phyloP scores from a whole-genome alignment of 106 monocot species.

The Acanthochlamys bracteata region DNA sequence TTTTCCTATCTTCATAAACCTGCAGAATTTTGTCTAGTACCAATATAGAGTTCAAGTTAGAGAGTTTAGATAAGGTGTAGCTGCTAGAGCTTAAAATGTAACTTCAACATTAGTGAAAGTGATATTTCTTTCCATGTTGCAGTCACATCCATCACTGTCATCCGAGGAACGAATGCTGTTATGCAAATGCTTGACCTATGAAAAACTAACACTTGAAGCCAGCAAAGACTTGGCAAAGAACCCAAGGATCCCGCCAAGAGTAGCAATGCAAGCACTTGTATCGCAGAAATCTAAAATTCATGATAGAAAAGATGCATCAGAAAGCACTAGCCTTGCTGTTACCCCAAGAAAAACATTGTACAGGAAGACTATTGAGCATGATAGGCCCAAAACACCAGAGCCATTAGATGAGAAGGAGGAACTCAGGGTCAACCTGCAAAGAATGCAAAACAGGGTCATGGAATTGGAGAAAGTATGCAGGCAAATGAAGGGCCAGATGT shows the following conservation, averaged over 20 bases:
- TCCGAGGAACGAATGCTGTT: slow-evolving; percentile 52
- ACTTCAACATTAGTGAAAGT: background rate
- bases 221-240: slow-evolving; percentile 89
- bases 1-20: no score
- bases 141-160: slow-evolving; percentile 62
- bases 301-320: background rate
- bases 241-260: slow-evolving; percentile 63
- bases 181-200: slow-evolving; percentile 80
- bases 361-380: background rate
- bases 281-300: slow-evolving; percentile 48
- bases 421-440: slow-evolving; percentile 54
- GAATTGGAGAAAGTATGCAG: slow-evolving; percentile 73
- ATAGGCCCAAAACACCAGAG: background rate
- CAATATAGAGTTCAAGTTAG: no score
- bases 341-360: slow-evolving; percentile 4
- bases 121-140: slow-evolving; percentile 4
- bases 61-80: no score
- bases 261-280: slow-evolving; percentile 68
- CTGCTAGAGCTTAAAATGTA: no score
- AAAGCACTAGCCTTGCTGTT: slow-evolving; percentile 6
- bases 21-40: no score
- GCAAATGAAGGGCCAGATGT: slow-evolving; percentile 82
- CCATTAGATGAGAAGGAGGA: slow-evolving; percentile 32
- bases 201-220: slow-evolving; percentile 76
- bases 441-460: slow-evolving; percentile 58